Percentiles rank a stretch among this genome's conserved stretches.
These are phyloP conservation scores for Ophiostoma triangulosporum DNA, from an alignment of 2,329 filamentous ascomycete species.

Conservation along the genomic window DNA sequence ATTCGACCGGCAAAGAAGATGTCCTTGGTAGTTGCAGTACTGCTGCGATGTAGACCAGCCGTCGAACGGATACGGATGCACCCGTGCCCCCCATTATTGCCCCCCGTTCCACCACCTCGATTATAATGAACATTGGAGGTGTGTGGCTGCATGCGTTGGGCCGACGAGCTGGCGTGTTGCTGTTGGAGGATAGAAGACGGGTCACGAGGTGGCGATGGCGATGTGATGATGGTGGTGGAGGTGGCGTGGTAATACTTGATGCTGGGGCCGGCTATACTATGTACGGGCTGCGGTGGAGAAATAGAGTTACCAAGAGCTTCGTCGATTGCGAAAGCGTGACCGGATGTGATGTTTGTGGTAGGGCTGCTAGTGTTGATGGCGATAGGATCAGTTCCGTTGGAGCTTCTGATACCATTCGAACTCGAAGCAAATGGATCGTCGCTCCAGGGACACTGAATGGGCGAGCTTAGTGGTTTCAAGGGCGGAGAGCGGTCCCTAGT, in stretches of 20 bases:
- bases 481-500: constrained; percentile 5
- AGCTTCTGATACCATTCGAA: background rate
- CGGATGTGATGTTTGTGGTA: background rate
- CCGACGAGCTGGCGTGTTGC: background rate
- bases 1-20: background rate
- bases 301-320: background rate
- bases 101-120: too few relatives aligned
- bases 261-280: constrained; percentile 1
- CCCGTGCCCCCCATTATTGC: background rate
- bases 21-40: background rate
- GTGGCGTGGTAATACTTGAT: constrained; percentile 1
- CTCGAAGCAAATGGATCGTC: constrained; percentile 5
- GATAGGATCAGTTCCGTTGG: background rate
- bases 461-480: constrained; percentile 3
- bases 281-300: background rate
- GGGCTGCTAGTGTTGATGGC: background rate
- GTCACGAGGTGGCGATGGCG: background rate
- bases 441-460: constrained; percentile 9
- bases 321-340: background rate
- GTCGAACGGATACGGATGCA: too few relatives aligned
- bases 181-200: background rate
- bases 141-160: background rate
- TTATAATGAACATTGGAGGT: background rate
- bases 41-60: background rate
- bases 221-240: constrained; percentile 9